These are phyloP conservation scores for Prototheca stagnorum DNA, from an alignment of 163 green algal genomes.

Conservation along the genomic window DNA sequence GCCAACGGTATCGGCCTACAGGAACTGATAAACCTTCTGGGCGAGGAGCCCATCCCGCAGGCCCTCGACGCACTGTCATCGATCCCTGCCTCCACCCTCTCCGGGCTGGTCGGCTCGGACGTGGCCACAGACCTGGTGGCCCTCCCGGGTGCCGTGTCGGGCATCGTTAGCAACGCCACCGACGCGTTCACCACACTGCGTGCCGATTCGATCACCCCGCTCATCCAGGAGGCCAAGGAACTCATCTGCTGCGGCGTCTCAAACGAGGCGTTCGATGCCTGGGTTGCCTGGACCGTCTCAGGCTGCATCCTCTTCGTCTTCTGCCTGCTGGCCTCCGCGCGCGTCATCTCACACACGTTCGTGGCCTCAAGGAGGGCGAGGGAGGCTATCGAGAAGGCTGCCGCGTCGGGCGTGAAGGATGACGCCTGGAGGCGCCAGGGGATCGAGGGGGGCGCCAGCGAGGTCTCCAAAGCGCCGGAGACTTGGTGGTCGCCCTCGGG, in stretches of 20 bases:
- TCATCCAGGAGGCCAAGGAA: conserved; percentile 3
- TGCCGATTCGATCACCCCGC: conserved; percentile 1
- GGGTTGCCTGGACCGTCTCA: conserved; percentile 11
- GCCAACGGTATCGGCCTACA: too few relatives aligned
- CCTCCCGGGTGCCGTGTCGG: background rate
- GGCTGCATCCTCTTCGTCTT: conserved; percentile 14
- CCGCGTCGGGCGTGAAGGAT: too few relatives aligned
- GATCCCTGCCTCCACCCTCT: background rate
- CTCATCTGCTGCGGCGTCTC: conserved; percentile 12
- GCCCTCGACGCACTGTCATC: conserved; percentile 2
- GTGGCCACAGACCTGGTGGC: conserved; percentile 2
- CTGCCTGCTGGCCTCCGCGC: conserved; percentile 2
- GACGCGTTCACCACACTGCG: background rate
- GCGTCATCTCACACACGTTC: conserved; percentile 5
- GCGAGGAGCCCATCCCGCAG: background rate
- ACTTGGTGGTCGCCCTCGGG: too few relatives aligned
- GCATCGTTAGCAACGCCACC: background rate
- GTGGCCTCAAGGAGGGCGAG: background rate
- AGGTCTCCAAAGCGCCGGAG: too few relatives aligned
- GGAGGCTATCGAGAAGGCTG: too few relatives aligned
- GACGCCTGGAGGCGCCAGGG: too few relatives aligned
- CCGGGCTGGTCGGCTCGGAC: background rate
- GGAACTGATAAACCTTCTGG: too few relatives aligned
- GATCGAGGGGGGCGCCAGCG: too few relatives aligned
- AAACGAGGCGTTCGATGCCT: conserved; percentile 1